Base-by-base conservation (phyloP, 352 stramenopile species). In the Pythium pectinolyticum region DNA sequence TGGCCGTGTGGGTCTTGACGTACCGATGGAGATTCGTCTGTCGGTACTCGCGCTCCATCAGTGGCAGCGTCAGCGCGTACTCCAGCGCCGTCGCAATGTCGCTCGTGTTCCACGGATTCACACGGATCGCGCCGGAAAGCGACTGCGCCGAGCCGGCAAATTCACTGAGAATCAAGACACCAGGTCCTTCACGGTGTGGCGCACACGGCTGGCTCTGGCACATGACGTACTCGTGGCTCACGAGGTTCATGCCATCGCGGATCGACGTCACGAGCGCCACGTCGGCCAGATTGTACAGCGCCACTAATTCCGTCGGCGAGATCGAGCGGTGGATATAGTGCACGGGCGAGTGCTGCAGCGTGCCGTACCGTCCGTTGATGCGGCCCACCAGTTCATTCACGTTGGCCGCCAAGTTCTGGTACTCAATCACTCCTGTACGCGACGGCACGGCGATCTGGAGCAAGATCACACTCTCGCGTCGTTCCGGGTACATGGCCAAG, bases 401-500 rank as follows among this genome's bases (percentile, higher is more conserved):
- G 48, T 85, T 89, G 10, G 83, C 82, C 30, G 70, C 81, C 50
- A 96, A 58, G 50, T 89, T 75, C 56, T 93, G 84, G 58, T 96
- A 96, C 71, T 96, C 89, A 27, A 86, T 60, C 17, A 96, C 86
- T 27, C 88, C 84, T 9, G 75, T 88, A 11, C 89, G 80, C 6
- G 82, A 94, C 17, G 92, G 95, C 35, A 99, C 96, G 17, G 84
- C 96, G 43, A 99, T 96, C 74, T 98, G 93, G 45, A 98, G 88
- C 7, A 98, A 63, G 28, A 97, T 88, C 52, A 98, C 90, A 67
- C 96, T 96, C 17, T 94, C 92, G 20, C 89, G 82, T 65, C 88
- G 95, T 57, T 98, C 82, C 0, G 89, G 87, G 55, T 94, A 88
- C 57, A 80, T 71, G 15, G 80, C 77, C 1, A 97, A 63, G 63